Conservation (phyloP, 2,329 filamentous ascomycete species). For the Mycosphaerella sp. region DNA sequence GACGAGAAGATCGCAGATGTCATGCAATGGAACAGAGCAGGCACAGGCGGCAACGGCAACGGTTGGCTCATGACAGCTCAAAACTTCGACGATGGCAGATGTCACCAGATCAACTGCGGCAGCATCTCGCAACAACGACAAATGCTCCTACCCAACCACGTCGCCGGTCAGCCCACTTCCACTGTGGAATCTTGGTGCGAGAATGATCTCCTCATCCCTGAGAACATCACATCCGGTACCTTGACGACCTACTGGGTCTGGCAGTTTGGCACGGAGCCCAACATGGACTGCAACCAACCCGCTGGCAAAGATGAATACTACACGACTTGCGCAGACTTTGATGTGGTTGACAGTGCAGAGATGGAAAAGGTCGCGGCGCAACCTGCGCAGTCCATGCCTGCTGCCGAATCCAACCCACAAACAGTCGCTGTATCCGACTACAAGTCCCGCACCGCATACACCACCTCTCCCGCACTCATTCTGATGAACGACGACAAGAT, state of each 20-base stretch:
- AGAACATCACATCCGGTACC: constrained; percentile 53
- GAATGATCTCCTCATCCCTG: constrained; percentile 68
- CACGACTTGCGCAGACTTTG: constrained; percentile 53
- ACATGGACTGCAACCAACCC: constrained; percentile 39
- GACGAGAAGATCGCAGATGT: constrained; percentile 58
- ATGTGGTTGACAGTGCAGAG: constrained; percentile 38
- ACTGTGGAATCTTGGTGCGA: constrained; percentile 68
- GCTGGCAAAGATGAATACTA: constrained; percentile 52
- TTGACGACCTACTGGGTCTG: constrained; percentile 95
- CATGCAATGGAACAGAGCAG: constrained; percentile 73
- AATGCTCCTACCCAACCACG: constrained; percentile 48
- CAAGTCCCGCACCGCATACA: constrained; percentile 37
- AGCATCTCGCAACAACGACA: constrained; percentile 55
- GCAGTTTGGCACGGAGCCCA: constrained; percentile 66
- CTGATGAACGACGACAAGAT: constrained; percentile 20
- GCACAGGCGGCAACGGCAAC: constrained; percentile 70
- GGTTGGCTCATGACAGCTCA: constrained; percentile 70
- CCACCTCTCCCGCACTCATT: constrained; percentile 26
- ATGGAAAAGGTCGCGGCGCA: constrained; percentile 17
- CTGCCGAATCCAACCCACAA: constrained; percentile 37
- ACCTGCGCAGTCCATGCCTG: constrained; percentile 3
- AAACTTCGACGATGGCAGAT: constrained; percentile 84
- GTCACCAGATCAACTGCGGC: constrained; percentile 68
- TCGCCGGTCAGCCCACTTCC: constrained; percentile 43
- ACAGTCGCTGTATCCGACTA: constrained; percentile 37